phyloP scores from a whole-genome alignment of 257 asterid genomes.

The Hygrophila difformis region DNA sequence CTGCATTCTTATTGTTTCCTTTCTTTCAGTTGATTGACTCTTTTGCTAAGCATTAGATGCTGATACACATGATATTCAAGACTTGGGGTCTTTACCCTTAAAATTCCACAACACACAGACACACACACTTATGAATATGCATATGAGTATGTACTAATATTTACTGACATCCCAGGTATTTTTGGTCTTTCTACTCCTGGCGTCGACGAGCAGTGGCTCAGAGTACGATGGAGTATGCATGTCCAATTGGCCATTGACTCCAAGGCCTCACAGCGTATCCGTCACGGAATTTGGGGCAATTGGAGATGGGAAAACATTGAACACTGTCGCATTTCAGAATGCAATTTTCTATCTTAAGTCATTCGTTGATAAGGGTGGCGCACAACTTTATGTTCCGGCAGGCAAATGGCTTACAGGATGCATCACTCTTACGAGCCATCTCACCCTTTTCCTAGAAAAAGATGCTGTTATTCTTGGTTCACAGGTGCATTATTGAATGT shows the following conservation, averaged over 20 bases:
- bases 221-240: slow-evolving; percentile 61
- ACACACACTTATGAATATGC: too few species aligned
- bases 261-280: slow-evolving; percentile 97
- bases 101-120: too few species aligned
- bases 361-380: slow-evolving; percentile 95
- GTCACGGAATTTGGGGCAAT: slow-evolving; percentile 91
- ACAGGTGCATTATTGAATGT: too few species aligned
- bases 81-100: too few species aligned
- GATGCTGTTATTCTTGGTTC: slow-evolving; percentile 86
- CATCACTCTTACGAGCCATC: slow-evolving; percentile 93
- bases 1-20: too few species aligned
- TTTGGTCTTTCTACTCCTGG: slow-evolving; percentile 56
- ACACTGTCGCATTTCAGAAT: slow-evolving; percentile 91
- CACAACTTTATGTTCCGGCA: slow-evolving; percentile 91
- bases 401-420: slow-evolving; percentile 89
- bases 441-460: slow-evolving; percentile 81
- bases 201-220: slow-evolving; percentile 23
- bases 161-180: slow-evolving; percentile 58
- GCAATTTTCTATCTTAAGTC: slow-evolving; percentile 96
- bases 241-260: slow-evolving; percentile 56
- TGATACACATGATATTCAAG: too few species aligned
- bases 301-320: slow-evolving; percentile 83
- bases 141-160: too few species aligned
- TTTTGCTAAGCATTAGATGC: too few species aligned
- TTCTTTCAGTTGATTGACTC: too few species aligned